A percentile compares a stretch with the other conserved stretches of the same genome.
Conservation (phyloP, 257 asterid species). For the Solanum neorickii region DNA sequence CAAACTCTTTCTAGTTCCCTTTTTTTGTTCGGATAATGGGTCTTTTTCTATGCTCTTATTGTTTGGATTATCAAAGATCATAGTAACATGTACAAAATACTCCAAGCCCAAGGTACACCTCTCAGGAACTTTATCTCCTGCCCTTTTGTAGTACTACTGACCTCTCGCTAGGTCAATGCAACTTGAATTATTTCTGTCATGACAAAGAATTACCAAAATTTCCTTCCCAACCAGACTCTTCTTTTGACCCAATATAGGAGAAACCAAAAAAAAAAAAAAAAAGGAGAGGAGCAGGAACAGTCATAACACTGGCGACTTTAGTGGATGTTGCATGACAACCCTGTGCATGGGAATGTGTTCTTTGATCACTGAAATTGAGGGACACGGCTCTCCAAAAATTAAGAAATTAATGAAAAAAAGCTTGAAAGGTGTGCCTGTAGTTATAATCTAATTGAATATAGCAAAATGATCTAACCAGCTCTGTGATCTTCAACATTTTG, state of each 20-base stretch:
- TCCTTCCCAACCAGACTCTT: background rate
- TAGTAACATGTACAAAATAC: background rate
- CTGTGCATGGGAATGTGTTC: background rate
- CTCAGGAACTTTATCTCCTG: background rate
- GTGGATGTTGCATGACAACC: background rate
- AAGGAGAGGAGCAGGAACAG: background rate
- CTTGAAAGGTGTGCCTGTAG: background rate
- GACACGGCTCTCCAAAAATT: background rate
- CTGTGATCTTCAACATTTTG: background rate
- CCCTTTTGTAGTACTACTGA: background rate
- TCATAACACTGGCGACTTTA: background rate
- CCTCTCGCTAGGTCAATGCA: background rate
- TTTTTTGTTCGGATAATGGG: background rate
- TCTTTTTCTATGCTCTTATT: background rate
- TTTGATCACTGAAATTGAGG: background rate
- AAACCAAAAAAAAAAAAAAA: background rate
- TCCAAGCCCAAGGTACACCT: background rate
- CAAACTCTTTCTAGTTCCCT: background rate
- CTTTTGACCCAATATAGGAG: background rate
- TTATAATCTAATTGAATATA: background rate
- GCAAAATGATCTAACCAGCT: background rate
- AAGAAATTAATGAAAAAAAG: background rate
- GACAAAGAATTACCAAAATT: background rate
- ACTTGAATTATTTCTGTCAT: background rate
- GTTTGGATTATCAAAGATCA: background rate